These are phyloP conservation scores for Teunomyces funiuensis DNA, from an alignment of 805 yeast genomes.

Conservation along the genomic window DNA sequence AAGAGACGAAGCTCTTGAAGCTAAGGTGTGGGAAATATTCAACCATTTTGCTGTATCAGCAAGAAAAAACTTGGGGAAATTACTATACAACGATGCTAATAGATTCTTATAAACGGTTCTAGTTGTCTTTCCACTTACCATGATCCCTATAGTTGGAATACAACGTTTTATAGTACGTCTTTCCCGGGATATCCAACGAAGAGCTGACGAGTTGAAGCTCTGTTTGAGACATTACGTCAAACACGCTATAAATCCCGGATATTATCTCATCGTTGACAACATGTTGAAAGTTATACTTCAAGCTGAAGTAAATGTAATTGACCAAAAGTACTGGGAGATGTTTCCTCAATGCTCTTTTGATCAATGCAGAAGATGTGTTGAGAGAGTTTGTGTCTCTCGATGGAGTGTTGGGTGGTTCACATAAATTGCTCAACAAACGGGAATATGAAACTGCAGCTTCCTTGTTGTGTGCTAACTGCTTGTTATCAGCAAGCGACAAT, in stretches of 20 bases:
- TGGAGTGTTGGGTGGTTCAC: conserved; percentile 59
- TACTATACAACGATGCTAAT: conserved; percentile 31
- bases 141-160: conserved; percentile 71
- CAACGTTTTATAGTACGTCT: conserved; percentile 62
- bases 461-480: conserved; percentile 17
- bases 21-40: conserved; percentile 37
- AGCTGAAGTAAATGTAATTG: conserved; percentile 55
- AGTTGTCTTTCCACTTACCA: conserved; percentile 78
- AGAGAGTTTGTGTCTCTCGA: conserved; percentile 35
- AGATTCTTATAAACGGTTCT: conserved; percentile 17
- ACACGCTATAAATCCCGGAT: conserved; percentile 58
- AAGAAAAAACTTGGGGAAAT: conserved; percentile 27
- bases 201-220: conserved; percentile 66
- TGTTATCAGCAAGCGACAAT: conserved; percentile 30
- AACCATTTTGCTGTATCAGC: conserved; percentile 17
- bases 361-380: conserved; percentile 53
- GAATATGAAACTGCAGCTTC: conserved; percentile 49
- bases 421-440: conserved; percentile 63
- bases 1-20: conserved; percentile 21
- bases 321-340: conserved; percentile 59
- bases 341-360: conserved; percentile 62
- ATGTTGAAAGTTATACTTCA: conserved; percentile 49
- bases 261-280: conserved; percentile 49
- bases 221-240: conserved; percentile 65
- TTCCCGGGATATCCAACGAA: conserved; percentile 67